Evolutionary conservation across 306 rosid genomes (phyloP), one percentile per base, ranked within the genome.

Genomic region (Lupinus albus): DNA sequence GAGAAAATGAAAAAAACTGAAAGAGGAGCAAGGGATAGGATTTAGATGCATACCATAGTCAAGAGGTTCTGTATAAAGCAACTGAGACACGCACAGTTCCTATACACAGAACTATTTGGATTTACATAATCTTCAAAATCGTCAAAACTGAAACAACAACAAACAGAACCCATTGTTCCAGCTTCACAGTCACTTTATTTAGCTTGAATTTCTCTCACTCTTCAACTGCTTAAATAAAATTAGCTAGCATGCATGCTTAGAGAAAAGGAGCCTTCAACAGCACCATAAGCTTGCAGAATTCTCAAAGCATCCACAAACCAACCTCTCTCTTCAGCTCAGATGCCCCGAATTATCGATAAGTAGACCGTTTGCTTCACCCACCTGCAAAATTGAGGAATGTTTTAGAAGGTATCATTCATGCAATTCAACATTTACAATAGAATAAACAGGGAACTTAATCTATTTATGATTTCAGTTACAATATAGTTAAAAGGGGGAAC

Each of bases 121-220:
- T 89, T 89, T 51, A 88, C 82, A 81, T 88, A 89, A 71, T 86
- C 98, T 80, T 89, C 98, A 7, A 83, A 79, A 69, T 84, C 81
- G 4, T 88, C 88, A 45, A 55, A 76, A 55, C 81, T 83, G 75
- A 93, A 69, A 78, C 98, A 93, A 77, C 98, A 85, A 78, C 96
- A 93, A 68, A 89, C 97, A 52, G 98, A 78, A 71, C 98, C 98
- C 98, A 93, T 93, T 62, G 52, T 80, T 86, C 85, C 81, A 70
- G 85, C 80, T 68, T 73, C 59, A 25, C 68, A 70, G 68, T 62
- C 72, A 61, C 77, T 77, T 63, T 75, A 69, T 71, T 56, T 33
- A 71, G 76, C 78, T 79, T 59, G 11, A 38, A 79, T 28, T 30
- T 51, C 75, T 66, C 75, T 60, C 48, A 62, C 75, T 70, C 78